Evolutionary conservation across 208 protist genomes (phyloP).

Genomic region (Leishmania martiniquensis): DNA sequence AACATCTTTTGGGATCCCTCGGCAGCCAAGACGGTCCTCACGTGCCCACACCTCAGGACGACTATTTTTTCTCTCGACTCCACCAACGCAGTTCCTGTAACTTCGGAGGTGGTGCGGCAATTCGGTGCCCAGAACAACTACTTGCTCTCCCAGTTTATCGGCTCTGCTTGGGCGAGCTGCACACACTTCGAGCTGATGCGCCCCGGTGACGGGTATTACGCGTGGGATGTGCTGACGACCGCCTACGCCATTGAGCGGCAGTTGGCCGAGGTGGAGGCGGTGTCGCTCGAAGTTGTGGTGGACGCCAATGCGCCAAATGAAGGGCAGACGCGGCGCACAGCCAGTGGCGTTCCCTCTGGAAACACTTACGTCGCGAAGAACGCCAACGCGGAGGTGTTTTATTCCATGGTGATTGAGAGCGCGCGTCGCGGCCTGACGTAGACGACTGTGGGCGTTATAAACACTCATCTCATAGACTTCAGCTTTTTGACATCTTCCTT

Average conservation of each 20-base stretch:
- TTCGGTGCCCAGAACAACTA: constrained; percentile 85
- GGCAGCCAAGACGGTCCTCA: constrained; percentile 74
- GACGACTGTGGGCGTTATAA: not conserved
- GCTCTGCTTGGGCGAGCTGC: constrained; percentile 76
- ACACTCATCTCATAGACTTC: not conserved
- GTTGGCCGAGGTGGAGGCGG: constrained; percentile 54
- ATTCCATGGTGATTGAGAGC: constrained; percentile 60
- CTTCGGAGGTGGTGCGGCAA: constrained; percentile 57
- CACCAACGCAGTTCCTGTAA: constrained; percentile 86
- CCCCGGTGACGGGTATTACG: constrained; percentile 81
- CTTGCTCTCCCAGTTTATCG: constrained; percentile 88
- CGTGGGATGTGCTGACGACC: constrained; percentile 90
- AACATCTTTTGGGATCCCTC: constrained; percentile 92
- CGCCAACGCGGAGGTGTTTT: constrained; percentile 62
- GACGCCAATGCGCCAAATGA: constrained; percentile 46
- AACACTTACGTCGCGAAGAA: constrained; percentile 63
- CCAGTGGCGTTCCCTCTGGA: not conserved
- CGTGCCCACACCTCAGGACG: constrained; percentile 44
- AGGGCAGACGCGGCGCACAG: constrained; percentile 45
- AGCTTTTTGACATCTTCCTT: not conserved
- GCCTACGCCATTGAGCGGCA: constrained; percentile 70
- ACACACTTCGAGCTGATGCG: constrained; percentile 72
- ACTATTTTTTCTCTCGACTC: constrained; percentile 88
- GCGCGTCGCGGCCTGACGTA: constrained; percentile 41
- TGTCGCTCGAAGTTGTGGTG: constrained; percentile 59